Base-by-base conservation (phyloP, 2,329 filamentous ascomycete genomes). In the Ascocoryne sarcoides region DNA sequence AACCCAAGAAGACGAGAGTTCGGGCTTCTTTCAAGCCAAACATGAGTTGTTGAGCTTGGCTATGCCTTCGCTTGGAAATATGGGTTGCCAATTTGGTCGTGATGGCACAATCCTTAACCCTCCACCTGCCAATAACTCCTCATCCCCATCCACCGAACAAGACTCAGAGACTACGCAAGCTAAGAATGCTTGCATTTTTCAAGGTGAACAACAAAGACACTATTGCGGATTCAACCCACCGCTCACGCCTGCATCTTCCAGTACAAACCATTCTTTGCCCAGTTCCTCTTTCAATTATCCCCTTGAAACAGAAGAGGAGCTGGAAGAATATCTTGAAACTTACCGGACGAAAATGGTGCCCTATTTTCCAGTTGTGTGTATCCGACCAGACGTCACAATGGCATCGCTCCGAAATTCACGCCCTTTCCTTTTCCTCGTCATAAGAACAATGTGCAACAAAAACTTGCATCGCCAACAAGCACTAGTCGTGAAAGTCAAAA, bases 331-430 rank as follows among this genome's bases (percentile, higher is more conserved):
- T 20, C 26, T 44, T 5, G 37, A 40, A 8, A 36, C 23, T 17
- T 44, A 40, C 32, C 42, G 42, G 20, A 26, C 32, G 26, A 36
- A 32, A 19, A 40, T 44, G 37, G 37, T 40, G 3, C 37, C 42
- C 14, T 36, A 40, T 36, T 35, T 44, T 26, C 42, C 42, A 10
- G 16, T 44, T 30, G 37, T 40, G 15, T 36, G 33, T 20, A 32
- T 44, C 10, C 16, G 17, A 19, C 23, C 32, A 17, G 23, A 26
- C 7, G 23, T 26, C 7, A 26, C 23, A 12, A 26, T 26, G 23
- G 12, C 7, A 12, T 7, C 7, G 7, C 23, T 26, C 7, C 7
- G 12, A 26, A 7, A 7, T 12, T 12, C 7, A 12, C 7, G 23
- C 7, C 23, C 23, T 12, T 26, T 26, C 23, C 12, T 26, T 7